Conservation (phyloP, 2,329 filamentous ascomycete genomes). For the Passalora sequoiae region DNA sequence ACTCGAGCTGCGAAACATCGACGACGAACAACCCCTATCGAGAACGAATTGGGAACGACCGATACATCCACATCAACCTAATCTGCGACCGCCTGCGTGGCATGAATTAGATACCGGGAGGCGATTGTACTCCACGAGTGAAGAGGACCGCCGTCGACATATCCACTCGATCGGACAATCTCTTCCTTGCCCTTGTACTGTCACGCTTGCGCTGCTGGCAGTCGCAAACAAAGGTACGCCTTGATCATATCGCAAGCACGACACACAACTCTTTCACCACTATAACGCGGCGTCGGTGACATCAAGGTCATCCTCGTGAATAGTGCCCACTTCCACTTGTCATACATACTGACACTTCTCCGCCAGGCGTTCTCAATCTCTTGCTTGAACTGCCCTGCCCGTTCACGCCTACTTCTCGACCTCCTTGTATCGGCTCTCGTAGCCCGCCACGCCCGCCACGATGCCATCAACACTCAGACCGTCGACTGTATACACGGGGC, state of each 20-base stretch:
- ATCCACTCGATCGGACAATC: conserved; percentile 7
- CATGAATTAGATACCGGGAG: conserved; percentile 4
- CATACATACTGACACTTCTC: conserved; percentile 7
- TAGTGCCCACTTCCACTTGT: conserved; percentile 28
- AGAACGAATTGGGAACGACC: not conserved
- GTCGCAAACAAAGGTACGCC: conserved; percentile 21
- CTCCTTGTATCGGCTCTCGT: conserved; percentile 46
- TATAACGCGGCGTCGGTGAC: no score
- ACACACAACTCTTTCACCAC: conserved; percentile 1
- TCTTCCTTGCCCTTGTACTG: conserved; percentile 7
- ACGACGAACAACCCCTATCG: not conserved
- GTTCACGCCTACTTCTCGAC: conserved; percentile 33
- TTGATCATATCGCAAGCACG: not conserved
- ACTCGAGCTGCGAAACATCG: not conserved
- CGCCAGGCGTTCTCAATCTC: conserved; percentile 14
- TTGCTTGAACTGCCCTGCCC: conserved; percentile 5
- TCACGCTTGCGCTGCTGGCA: conserved; percentile 24
- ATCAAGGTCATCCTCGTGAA: not conserved
- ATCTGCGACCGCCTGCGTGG: conserved; percentile 1
- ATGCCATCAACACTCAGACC: conserved; percentile 12
- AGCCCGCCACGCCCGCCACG: conserved; percentile 1
- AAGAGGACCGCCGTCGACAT: not conserved
- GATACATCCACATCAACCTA: no score
- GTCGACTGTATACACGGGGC: conserved; percentile 7
- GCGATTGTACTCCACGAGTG: not conserved